Conservation (phyloP, 2,329 filamentous ascomycete species). For the Metarhizium rileyi region DNA sequence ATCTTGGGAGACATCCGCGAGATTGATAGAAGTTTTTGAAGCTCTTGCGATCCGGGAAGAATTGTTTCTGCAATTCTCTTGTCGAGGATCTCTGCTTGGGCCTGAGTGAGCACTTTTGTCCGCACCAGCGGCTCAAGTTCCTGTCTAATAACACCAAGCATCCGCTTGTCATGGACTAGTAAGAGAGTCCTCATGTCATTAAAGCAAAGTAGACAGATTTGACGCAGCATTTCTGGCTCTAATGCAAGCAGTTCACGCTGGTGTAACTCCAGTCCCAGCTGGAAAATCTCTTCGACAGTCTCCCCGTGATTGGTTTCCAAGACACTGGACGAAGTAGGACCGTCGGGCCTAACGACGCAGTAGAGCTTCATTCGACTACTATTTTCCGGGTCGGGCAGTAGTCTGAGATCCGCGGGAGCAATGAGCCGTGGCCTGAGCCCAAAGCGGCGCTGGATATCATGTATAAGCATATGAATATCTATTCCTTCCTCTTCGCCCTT, state of each 20-base stretch:
- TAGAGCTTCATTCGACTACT: slow-evolving; percentile 20
- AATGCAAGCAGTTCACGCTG: slow-evolving; percentile 26
- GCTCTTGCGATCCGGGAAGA: slow-evolving; percentile 18
- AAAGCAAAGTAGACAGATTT: slow-evolving; percentile 27
- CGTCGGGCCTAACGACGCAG: slow-evolving; percentile 12
- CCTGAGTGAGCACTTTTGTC: slow-evolving; percentile 15
- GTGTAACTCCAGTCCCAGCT: slow-evolving; percentile 30
- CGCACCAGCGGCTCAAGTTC: slow-evolving; percentile 19
- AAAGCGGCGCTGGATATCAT: slow-evolving; percentile 18
- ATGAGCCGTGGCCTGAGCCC: slow-evolving; percentile 24
- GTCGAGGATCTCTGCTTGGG: slow-evolving; percentile 17
- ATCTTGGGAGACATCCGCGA: slow-evolving; percentile 7
- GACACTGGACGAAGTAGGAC: background rate
- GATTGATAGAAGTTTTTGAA: slow-evolving; percentile 12
- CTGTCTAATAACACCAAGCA: slow-evolving; percentile 28
- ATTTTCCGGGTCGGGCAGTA: slow-evolving; percentile 17
- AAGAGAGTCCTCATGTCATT: slow-evolving; percentile 31
- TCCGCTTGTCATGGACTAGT: slow-evolving; percentile 32
- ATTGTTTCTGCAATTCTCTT: slow-evolving; percentile 24
- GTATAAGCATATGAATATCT: slow-evolving; percentile 29
- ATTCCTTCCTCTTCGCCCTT: slow-evolving; percentile 28
- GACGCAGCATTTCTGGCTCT: slow-evolving; percentile 21
- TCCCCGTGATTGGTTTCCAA: slow-evolving; percentile 11
- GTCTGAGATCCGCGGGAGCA: slow-evolving; percentile 22
- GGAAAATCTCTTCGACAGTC: slow-evolving; percentile 22